Evolutionary conservation across 108 stramenopile genomes (phyloP).

Genomic region (Skeletonema menzelii): DNA sequence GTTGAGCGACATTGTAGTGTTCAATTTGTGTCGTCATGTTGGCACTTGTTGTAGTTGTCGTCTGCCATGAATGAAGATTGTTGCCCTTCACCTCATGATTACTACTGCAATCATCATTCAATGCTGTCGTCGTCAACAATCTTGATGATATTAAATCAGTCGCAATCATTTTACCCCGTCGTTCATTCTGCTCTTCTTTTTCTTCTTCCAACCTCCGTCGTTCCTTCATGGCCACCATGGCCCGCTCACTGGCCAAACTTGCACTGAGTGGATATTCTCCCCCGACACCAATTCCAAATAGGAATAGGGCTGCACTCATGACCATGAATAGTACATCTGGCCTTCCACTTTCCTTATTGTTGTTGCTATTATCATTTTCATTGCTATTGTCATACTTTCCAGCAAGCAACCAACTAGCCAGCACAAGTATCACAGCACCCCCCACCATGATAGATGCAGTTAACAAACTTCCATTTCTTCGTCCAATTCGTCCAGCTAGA

Average conservation of each 20-base stretch:
- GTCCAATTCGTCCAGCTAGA: constrained; percentile 51
- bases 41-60: constrained; percentile 2
- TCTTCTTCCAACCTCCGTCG: not conserved
- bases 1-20: not conserved
- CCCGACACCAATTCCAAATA: constrained; percentile 79
- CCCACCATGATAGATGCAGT: constrained; percentile 61
- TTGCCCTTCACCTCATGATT: not conserved
- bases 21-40: not conserved
- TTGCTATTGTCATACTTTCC: not conserved
- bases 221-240: constrained; percentile 40
- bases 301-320: constrained; percentile 47
- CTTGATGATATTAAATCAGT: not conserved
- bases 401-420: not conserved
- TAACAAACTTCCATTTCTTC: constrained; percentile 57
- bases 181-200: not conserved
- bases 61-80: constrained; percentile 4
- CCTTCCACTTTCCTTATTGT: not conserved
- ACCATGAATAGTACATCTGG: constrained; percentile 30
- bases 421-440: not conserved
- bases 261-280: constrained; percentile 79
- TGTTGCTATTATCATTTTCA: not conserved
- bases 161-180: not conserved
- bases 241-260: constrained; percentile 56
- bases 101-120: not conserved
- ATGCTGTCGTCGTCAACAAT: not conserved